phyloP scores from a whole-genome alignment of 2,329 filamentous ascomycete genomes.

The Colletotrichum godetiae region DNA sequence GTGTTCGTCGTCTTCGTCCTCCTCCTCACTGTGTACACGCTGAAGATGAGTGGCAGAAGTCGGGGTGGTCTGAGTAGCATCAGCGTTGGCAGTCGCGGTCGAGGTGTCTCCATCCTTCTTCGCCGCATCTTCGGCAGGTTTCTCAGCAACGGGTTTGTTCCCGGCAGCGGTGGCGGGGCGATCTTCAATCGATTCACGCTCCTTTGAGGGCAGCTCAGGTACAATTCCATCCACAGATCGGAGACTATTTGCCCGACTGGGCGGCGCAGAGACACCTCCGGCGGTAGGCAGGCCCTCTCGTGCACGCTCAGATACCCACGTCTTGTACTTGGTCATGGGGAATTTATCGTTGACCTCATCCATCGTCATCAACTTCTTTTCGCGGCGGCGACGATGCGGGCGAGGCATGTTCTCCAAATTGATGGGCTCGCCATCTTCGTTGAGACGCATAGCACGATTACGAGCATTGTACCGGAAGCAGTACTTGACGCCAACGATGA shows the following conservation, averaged over 20 bases:
- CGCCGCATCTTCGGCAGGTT: slow-evolving; percentile 7
- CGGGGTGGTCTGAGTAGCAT: slow-evolving; percentile 6
- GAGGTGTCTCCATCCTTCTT: slow-evolving; percentile 29
- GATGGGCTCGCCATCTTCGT: slow-evolving; percentile 87
- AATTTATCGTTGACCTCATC: slow-evolving; percentile 99
- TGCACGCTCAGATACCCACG: slow-evolving; percentile 87
- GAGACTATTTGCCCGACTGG: slow-evolving; percentile 79
- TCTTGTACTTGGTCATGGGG: slow-evolving; percentile 95
- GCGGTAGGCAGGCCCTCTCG: slow-evolving; percentile 84
- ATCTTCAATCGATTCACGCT: slow-evolving; percentile 56
- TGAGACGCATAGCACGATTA: slow-evolving; percentile 82
- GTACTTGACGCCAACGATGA: slow-evolving; percentile 99
- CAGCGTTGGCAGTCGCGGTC: not conserved
- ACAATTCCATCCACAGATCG: slow-evolving; percentile 72
- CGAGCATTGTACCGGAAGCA: slow-evolving; percentile 98
- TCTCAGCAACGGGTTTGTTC: slow-evolving; percentile 25
- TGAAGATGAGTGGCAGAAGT: slow-evolving; percentile 45
- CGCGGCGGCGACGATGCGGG: slow-evolving; percentile 85
- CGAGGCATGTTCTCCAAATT: slow-evolving; percentile 87
- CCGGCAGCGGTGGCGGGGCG: slow-evolving; percentile 16
- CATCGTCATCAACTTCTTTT: slow-evolving; percentile 99
- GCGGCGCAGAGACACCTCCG: slow-evolving; percentile 82
- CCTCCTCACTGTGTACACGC: slow-evolving; percentile 61
- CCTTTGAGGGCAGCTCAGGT: slow-evolving; percentile 48
- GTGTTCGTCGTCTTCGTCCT: slow-evolving; percentile 79